phyloP scores from a whole-genome alignment of 2,329 filamentous ascomycete species.

The Aspergillus flavus region DNA sequence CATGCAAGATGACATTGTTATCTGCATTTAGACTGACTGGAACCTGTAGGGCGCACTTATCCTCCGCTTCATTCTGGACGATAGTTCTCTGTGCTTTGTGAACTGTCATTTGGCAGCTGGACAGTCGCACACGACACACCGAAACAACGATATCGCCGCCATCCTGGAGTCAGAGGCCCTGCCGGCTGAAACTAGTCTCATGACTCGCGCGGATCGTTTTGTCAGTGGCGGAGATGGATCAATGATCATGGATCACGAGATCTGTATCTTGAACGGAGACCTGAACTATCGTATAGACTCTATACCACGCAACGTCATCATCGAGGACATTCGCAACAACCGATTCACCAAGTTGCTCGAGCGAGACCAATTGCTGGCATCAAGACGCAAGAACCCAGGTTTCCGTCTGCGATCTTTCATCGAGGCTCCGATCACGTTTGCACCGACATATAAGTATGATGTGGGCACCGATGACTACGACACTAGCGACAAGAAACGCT shows the following conservation, averaged over 20 bases:
- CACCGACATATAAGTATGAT: slow-evolving; percentile 98
- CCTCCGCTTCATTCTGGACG: slow-evolving; percentile 89
- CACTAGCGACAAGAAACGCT: slow-evolving; percentile 88
- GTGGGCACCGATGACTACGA: slow-evolving; percentile 94
- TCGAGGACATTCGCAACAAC: slow-evolving; percentile 77
- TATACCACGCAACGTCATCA: slow-evolving; percentile 90
- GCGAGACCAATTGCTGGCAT: slow-evolving; percentile 88
- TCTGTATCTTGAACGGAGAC: slow-evolving; percentile 95
- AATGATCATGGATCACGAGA: slow-evolving; percentile 94
- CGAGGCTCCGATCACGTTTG: slow-evolving; percentile 88
- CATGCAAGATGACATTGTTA: neutral
- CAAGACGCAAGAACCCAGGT: slow-evolving; percentile 82
- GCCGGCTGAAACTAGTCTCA: slow-evolving; percentile 69
- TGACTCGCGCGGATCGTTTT: slow-evolving; percentile 73
- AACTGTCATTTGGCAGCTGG: slow-evolving; percentile 97
- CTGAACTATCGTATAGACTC: slow-evolving; percentile 98
- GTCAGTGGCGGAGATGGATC: slow-evolving; percentile 91
- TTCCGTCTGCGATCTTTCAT: slow-evolving; percentile 87
- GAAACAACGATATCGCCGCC: slow-evolving; percentile 87
- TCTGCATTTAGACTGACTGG: neutral
- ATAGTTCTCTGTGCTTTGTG: slow-evolving; percentile 92
- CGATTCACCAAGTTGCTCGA: slow-evolving; percentile 87
- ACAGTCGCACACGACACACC: slow-evolving; percentile 83
- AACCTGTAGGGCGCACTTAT: slow-evolving; percentile 71
- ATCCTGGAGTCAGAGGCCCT: slow-evolving; percentile 81